phyloP scores from a whole-genome alignment of 441 rosid species.

The Croton setiger region DNA sequence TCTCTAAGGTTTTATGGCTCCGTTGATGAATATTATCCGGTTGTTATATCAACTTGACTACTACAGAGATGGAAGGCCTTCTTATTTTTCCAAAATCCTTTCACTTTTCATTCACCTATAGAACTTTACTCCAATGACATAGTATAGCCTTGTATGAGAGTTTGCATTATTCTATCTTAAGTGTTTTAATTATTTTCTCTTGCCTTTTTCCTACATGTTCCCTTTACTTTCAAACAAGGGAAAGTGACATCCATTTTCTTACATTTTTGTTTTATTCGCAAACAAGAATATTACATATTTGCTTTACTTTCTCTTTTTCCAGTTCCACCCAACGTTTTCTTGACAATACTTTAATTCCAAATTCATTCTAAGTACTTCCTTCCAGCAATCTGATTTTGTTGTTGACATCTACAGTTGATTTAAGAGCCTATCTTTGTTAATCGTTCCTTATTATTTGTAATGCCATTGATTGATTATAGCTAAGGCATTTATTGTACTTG shows the following conservation, averaged over 20 bases:
- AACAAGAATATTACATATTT: too few relatives aligned
- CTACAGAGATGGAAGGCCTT: neutral
- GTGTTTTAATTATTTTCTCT: too few relatives aligned
- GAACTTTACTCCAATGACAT: neutral
- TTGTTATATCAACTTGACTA: neutral
- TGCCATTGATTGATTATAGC: neutral
- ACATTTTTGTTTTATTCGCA: too few relatives aligned
- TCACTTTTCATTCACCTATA: neutral
- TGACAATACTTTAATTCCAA: neutral
- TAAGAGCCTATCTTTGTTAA: neutral
- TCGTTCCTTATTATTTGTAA: neutral
- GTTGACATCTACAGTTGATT: neutral
- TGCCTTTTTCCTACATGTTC: neutral
- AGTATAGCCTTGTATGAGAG: neutral
- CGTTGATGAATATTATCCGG: neutral
- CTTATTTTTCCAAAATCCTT: neutral
- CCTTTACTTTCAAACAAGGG: neutral
- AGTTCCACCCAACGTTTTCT: neutral
- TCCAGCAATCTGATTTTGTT: neutral
- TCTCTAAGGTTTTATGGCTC: neutral
- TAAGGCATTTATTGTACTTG: neutral
- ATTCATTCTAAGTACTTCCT: neutral
- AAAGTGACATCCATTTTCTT: too few relatives aligned
- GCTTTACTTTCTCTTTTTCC: neutral
- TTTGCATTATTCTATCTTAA: neutral